These are phyloP conservation scores for Haplosporangium gracile DNA, from an alignment of 192 early-diverging fungal genomes.

Conservation along the genomic window DNA sequence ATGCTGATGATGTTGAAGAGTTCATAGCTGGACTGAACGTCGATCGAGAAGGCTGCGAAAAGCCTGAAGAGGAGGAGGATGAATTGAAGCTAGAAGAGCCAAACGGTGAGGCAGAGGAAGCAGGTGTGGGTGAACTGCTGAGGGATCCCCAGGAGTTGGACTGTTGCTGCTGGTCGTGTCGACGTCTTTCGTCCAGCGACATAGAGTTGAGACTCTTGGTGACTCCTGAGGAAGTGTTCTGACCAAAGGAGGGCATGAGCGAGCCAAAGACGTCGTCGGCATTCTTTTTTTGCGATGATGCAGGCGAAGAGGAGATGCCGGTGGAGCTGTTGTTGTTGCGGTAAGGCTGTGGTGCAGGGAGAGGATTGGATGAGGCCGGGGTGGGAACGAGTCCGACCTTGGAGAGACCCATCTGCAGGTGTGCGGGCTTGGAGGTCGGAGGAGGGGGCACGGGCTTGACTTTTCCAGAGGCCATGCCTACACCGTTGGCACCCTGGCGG, in stretches of 20 bases:
- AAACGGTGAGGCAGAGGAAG: background rate
- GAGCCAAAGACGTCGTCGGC: constrained; percentile 55
- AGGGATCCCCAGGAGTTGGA: constrained; percentile 17
- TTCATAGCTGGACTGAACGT: constrained; percentile 3
- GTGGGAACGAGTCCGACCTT: constrained; percentile 33
- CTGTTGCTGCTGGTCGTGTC: constrained; percentile 48
- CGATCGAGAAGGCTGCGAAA: constrained; percentile 7
- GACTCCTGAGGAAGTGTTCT: constrained; percentile 4
- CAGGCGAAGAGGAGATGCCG: background rate
- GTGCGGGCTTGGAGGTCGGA: constrained; percentile 29
- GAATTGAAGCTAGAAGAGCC: background rate
- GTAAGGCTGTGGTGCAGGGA: background rate
- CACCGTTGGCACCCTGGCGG: background rate
- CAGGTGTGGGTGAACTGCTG: constrained; percentile 16
- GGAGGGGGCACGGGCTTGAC: constrained; percentile 20
- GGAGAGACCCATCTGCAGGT: constrained; percentile 45
- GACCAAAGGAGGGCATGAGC: constrained; percentile 42
- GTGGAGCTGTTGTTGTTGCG: constrained; percentile 9
- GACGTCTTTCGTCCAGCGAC: constrained; percentile 43
- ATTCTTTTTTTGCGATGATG: constrained; percentile 31
- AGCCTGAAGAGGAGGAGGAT: constrained; percentile 12
- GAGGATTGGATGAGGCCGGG: constrained; percentile 1
- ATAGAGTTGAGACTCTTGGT: constrained; percentile 39
- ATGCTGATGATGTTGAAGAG: background rate
- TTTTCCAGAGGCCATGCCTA: background rate